These are phyloP conservation scores for Suillus cothurnatus DNA, from an alignment of 768 basidiomycete species.

Conservation along the genomic window DNA sequence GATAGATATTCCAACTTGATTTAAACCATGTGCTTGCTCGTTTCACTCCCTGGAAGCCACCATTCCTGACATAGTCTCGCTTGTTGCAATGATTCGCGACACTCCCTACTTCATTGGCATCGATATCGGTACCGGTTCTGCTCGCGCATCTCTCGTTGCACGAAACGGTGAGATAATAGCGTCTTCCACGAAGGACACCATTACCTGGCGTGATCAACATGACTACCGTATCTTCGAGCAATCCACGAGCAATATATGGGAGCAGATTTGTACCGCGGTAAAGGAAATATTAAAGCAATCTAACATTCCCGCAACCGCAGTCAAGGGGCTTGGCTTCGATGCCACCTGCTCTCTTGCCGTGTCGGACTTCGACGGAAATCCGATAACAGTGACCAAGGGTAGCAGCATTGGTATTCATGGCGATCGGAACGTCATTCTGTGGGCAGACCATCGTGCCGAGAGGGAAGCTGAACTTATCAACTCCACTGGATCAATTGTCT, in stretches of 20 bases:
- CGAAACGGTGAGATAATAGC: conserved; percentile 69
- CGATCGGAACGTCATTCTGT: conserved; percentile 87
- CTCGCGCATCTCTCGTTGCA: conserved; percentile 80
- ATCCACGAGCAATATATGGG: conserved; percentile 89
- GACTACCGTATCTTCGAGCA: conserved; percentile 98
- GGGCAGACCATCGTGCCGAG: conserved; percentile 97
- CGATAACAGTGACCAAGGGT: conserved; percentile 75
- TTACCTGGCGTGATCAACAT: conserved; percentile 78
- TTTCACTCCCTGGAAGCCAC: conserved; percentile 10
- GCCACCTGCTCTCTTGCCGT: conserved; percentile 97
- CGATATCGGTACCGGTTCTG: conserved; percentile 94
- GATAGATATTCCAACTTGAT: conserved; percentile 4
- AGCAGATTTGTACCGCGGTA: conserved; percentile 60
- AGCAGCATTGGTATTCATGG: conserved; percentile 61
- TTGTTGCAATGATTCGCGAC: conserved; percentile 36
- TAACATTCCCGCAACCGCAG: conserved; percentile 52
- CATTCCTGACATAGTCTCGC: neutral
- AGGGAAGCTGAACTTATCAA: conserved; percentile 92
- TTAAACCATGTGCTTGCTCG: neutral
- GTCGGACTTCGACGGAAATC: conserved; percentile 68
- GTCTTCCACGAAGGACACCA: conserved; percentile 79
- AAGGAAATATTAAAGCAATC: conserved; percentile 63
- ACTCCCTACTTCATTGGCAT: conserved; percentile 66
- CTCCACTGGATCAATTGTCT: conserved; percentile 74
- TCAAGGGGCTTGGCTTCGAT: conserved; percentile 93